phyloP scores from a whole-genome alignment of 2,329 filamentous ascomycete genomes.

The Fusarium tricinctum region DNA sequence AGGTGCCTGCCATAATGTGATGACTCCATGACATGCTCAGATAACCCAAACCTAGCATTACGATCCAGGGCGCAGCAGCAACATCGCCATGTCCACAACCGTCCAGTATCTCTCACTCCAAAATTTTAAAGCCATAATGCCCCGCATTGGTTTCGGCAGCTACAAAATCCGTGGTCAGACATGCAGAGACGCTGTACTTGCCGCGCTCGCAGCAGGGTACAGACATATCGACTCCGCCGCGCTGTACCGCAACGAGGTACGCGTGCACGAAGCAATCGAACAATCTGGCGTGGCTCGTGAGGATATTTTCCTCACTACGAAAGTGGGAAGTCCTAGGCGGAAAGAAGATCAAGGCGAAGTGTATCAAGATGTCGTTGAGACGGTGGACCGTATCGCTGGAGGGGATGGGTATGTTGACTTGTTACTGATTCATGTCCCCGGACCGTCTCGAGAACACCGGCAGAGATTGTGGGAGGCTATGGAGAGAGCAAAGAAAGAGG shows the following conservation, averaged over 20 bases:
- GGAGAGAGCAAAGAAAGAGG: slow-evolving; percentile 71
- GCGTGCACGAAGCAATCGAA: slow-evolving; percentile 75
- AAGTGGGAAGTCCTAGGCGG: slow-evolving; percentile 68
- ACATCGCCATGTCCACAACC: slow-evolving; percentile 22
- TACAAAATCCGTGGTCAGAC: slow-evolving; percentile 70
- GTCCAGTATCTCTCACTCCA: slow-evolving; percentile 43
- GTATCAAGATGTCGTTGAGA: slow-evolving; percentile 71
- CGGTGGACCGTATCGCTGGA: slow-evolving; percentile 72
- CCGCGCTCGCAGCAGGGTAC: slow-evolving; percentile 71
- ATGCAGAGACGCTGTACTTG: slow-evolving; percentile 70
- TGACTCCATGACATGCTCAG: background rate
- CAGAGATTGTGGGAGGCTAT: slow-evolving; percentile 76
- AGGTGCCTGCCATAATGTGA: background rate
- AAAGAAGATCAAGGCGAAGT: slow-evolving; percentile 61
- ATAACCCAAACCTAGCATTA: background rate
- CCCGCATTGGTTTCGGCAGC: slow-evolving; percentile 78
- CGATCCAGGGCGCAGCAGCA: background rate
- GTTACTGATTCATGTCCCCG: slow-evolving; percentile 77
- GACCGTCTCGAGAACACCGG: slow-evolving; percentile 66
- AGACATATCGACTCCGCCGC: slow-evolving; percentile 75
- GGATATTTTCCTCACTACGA: slow-evolving; percentile 78
- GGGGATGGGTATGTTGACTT: slow-evolving; percentile 76
- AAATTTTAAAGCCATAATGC: slow-evolving; percentile 60
- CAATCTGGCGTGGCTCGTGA: slow-evolving; percentile 67
- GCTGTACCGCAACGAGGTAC: slow-evolving; percentile 75